Conservation (phyloP, 2,329 filamentous ascomycete genomes). For the Pseudogymnoascus sp. region DNA sequence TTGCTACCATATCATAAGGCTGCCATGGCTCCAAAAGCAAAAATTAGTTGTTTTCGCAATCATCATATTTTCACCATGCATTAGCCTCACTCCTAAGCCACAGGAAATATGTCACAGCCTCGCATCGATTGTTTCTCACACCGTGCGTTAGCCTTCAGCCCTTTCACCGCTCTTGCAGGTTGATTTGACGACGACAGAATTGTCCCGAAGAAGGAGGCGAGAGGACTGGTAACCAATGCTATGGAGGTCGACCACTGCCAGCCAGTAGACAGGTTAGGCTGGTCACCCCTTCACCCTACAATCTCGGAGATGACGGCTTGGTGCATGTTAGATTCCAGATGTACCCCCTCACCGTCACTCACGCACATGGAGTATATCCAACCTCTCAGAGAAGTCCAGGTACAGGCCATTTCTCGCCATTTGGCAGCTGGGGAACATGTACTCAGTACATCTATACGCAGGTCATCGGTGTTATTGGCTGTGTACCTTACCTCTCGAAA, state of each 20-base stretch:
- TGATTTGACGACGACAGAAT: background rate
- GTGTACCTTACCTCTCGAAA: constrained; percentile 5
- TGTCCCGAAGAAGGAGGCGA: background rate
- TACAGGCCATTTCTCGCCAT: background rate
- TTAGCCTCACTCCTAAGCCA: constrained; percentile 7
- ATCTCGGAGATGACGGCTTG: constrained; percentile 5
- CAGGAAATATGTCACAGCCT: constrained; percentile 8
- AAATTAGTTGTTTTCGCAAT: background rate
- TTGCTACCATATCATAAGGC: constrained; percentile 15
- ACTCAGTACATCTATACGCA: background rate
- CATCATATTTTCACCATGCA: background rate
- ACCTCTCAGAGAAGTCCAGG: background rate
- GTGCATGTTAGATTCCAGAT: constrained; percentile 1
- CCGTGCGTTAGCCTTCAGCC: background rate
- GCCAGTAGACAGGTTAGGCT: background rate
- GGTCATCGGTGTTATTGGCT: background rate
- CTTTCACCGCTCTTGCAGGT: constrained; percentile 1
- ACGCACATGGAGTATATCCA: background rate
- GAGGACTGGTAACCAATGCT: background rate
- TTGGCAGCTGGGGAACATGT: background rate
- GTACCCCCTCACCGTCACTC: constrained; percentile 2
- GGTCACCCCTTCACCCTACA: background rate
- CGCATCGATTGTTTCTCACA: constrained; percentile 5
- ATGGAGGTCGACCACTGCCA: background rate
- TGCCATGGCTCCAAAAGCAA: background rate